Percentiles rank a stretch among this genome's conserved stretches.
Conservation (phyloP, 2,329 filamentous ascomycete species). For the Bipolaris cookei region DNA sequence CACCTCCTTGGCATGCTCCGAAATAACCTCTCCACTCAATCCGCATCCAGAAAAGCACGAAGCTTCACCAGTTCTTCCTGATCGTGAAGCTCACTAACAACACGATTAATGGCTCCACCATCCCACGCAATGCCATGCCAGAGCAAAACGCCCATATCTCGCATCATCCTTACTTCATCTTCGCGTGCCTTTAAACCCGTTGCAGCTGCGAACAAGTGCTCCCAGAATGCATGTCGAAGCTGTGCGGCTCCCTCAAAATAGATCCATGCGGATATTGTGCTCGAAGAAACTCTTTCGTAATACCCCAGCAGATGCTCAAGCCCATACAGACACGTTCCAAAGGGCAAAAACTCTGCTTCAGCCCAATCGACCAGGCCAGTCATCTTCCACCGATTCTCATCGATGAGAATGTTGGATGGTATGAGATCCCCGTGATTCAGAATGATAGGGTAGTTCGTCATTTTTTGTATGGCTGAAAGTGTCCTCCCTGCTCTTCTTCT, state of each 20-base stretch:
- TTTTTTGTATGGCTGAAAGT: conserved; percentile 51
- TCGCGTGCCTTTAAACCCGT: conserved; percentile 46
- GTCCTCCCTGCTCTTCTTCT: conserved; percentile 24
- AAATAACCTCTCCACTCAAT: background rate
- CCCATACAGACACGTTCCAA: conserved; percentile 66
- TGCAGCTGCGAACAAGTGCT: conserved; percentile 44
- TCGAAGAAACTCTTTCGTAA: conserved; percentile 31
- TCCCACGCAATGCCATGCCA: conserved; percentile 71
- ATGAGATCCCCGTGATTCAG: conserved; percentile 68
- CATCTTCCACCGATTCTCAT: conserved; percentile 53
- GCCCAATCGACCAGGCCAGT: conserved; percentile 69
- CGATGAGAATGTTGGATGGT: conserved; percentile 63
- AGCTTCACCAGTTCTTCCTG: conserved; percentile 61
- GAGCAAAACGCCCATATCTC: conserved; percentile 63
- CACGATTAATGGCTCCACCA: conserved; percentile 64
- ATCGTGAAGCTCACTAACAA: conserved; percentile 61
- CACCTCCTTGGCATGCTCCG: background rate
- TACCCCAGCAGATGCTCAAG: conserved; percentile 65
- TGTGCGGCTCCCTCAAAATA: conserved; percentile 55
- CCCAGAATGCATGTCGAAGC: conserved; percentile 61
- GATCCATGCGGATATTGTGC: conserved; percentile 16
- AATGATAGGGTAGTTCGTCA: conserved; percentile 59
- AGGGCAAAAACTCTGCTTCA: conserved; percentile 66
- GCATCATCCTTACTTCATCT: conserved; percentile 53
- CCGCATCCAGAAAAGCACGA: conserved; percentile 46